These are phyloP conservation scores for Fusarium sp. DNA, from an alignment of 2,329 filamentous ascomycete genomes.

Conservation along the genomic window DNA sequence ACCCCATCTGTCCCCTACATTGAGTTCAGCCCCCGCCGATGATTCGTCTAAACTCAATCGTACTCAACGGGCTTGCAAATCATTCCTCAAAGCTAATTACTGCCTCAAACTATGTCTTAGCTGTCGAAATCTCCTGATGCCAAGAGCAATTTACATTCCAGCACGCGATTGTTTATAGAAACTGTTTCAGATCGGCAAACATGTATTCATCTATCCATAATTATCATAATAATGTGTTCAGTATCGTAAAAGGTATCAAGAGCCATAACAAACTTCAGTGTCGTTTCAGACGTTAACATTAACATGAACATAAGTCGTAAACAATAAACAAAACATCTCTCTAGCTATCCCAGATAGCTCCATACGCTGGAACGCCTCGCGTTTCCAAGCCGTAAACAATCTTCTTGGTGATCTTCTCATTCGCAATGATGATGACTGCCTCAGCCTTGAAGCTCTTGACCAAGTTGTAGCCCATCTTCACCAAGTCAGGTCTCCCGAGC, in stretches of 20 bases:
- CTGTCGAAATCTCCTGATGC: neutral
- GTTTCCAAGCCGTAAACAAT: conserved; percentile 77
- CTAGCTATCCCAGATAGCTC: conserved; percentile 76
- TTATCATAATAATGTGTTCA: neutral
- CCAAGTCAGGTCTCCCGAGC: conserved; percentile 69
- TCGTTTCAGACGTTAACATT: neutral
- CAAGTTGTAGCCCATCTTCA: conserved; percentile 64
- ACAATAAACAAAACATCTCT: conserved; percentile 2
- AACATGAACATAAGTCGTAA: conserved; percentile 1
- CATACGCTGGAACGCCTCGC: conserved; percentile 74
- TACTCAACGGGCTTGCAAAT: neutral
- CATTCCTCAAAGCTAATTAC: neutral
- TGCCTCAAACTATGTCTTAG: conserved; percentile 21
- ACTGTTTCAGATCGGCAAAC: conserved; percentile 9
- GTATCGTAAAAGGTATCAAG: neutral
- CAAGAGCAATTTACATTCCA: conserved; percentile 20
- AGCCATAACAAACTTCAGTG: neutral
- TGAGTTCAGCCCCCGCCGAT: conserved; percentile 8
- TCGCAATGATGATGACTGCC: conserved; percentile 80
- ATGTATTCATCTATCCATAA: conserved; percentile 25
- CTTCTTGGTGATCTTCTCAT: conserved; percentile 73
- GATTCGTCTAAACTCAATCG: conserved; percentile 21
- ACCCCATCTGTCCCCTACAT: neutral
- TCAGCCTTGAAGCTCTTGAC: conserved; percentile 69
- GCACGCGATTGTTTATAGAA: neutral